A percentile compares a stretch with the other conserved stretches of the same genome.
Evolutionary conservation across 2,329 filamentous ascomycete genomes (phyloP).

Genomic region (Botrytis byssoidea): DNA sequence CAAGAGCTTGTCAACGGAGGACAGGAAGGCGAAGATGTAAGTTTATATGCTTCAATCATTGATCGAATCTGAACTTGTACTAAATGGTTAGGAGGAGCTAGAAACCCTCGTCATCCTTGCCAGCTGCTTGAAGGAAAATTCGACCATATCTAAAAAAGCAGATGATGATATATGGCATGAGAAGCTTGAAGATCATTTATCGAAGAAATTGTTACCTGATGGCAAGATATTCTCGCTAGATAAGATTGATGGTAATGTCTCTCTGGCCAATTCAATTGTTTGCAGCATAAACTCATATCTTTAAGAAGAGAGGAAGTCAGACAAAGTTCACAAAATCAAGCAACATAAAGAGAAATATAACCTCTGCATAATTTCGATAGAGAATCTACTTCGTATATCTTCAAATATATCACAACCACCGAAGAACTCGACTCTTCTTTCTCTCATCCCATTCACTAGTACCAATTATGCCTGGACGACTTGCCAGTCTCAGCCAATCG

Average conservation of each 20-base stretch:
- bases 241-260: conserved; percentile 29
- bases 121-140: conserved; percentile 28
- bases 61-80: neutral
- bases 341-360: conserved; percentile 25
- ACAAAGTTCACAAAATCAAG: conserved; percentile 1
- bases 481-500: conserved; percentile 34
- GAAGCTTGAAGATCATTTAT: conserved; percentile 30
- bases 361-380: conserved; percentile 27
- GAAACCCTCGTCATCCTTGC: conserved; percentile 31
- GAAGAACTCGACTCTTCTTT: conserved; percentile 34
- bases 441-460: conserved; percentile 40
- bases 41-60: neutral
- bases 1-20: conserved; percentile 13
- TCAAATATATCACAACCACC: neutral
- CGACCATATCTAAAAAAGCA: conserved; percentile 20
- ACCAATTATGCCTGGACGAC: conserved; percentile 44
- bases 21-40: conserved; percentile 19
- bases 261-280: neutral
- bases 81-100: conserved; percentile 26
- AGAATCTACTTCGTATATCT: neutral
- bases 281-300: neutral
- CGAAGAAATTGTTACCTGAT: conserved; percentile 32
- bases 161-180: conserved; percentile 23
- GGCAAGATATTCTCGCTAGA: conserved; percentile 28
- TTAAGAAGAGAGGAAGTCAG: neutral